These are phyloP conservation scores for Saccharomycopsis sp. DNA, from an alignment of 805 yeast species.

Conservation along the genomic window DNA sequence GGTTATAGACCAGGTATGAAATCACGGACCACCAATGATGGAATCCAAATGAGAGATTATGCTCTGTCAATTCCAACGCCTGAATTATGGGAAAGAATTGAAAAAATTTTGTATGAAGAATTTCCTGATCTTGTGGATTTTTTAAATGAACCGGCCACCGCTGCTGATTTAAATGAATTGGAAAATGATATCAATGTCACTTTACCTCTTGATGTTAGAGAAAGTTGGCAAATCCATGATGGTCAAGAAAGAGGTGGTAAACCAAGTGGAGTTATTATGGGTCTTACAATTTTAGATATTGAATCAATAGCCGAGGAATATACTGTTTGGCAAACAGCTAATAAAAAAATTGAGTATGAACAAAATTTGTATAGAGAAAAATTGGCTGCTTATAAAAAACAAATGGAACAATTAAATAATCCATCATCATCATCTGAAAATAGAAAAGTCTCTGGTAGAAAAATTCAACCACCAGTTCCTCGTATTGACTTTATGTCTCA, in stretches of 20 bases:
- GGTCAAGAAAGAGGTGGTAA: slow-evolving; percentile 73
- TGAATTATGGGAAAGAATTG: slow-evolving; percentile 18
- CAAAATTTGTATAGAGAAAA: slow-evolving; percentile 19
- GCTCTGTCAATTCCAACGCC: slow-evolving; percentile 10
- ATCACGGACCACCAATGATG: slow-evolving; percentile 9
- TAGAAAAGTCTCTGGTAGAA: slow-evolving; percentile 15
- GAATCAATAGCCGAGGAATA: slow-evolving; percentile 77
- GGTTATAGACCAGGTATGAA: slow-evolving; percentile 16
- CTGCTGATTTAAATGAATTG: slow-evolving; percentile 69
- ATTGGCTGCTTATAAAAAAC: slow-evolving; percentile 14
- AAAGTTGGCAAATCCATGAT: slow-evolving; percentile 72
- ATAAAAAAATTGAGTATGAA: slow-evolving; percentile 29
- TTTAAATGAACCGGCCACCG: slow-evolving; percentile 69
- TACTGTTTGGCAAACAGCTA: slow-evolving; percentile 74
- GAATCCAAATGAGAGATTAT: slow-evolving; percentile 16
- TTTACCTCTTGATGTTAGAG: slow-evolving; percentile 76
- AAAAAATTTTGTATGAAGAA: slow-evolving; percentile 33
- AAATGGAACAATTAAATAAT: slow-evolving; percentile 19
- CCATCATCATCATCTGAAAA: slow-evolving; percentile 21
- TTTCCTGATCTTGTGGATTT: slow-evolving; percentile 78
- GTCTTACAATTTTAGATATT: slow-evolving; percentile 67
- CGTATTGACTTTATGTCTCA: slow-evolving; percentile 21
- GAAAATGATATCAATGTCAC: slow-evolving; percentile 70
- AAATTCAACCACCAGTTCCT: slow-evolving; percentile 21
- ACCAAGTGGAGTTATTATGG: slow-evolving; percentile 63